These are phyloP conservation scores for Lepiota venenata DNA, from an alignment of 768 basidiomycete species.

Conservation along the genomic window DNA sequence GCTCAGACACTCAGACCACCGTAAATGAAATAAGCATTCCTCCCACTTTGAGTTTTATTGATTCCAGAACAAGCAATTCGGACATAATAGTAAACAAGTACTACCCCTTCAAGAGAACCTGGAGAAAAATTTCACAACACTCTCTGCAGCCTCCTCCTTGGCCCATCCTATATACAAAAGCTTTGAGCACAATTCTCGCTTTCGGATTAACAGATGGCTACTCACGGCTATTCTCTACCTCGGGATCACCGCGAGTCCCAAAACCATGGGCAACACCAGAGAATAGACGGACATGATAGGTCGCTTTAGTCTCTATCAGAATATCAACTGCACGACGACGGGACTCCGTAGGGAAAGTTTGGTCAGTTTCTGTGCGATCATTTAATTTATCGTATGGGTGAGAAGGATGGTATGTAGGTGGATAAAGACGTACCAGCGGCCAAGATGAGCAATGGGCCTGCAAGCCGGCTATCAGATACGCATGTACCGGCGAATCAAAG, in stretches of 20 bases:
- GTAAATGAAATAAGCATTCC: too few species aligned
- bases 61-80: too few species aligned
- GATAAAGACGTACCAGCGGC: slow-evolving; percentile 41
- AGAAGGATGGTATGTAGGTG: too few species aligned
- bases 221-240: slow-evolving; percentile 36
- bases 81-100: too few species aligned
- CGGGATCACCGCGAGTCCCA: slow-evolving; percentile 41
- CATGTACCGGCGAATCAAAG: background rate
- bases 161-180: slow-evolving; percentile 47
- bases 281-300: slow-evolving; percentile 58
- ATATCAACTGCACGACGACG: slow-evolving; percentile 58
- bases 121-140: slow-evolving; percentile 48
- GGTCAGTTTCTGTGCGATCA: slow-evolving; percentile 42
- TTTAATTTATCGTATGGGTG: background rate
- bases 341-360: slow-evolving; percentile 46
- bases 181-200: background rate
- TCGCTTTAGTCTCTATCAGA: slow-evolving; percentile 43
- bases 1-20: too few species aligned
- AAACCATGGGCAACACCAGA: slow-evolving; percentile 48
- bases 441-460: slow-evolving; percentile 52
- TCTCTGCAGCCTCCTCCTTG: slow-evolving; percentile 54
- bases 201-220: too few species aligned
- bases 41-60: background rate
- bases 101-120: slow-evolving; percentile 34
- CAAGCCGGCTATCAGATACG: background rate